Conservation (phyloP, 352 stramenopile genomes). For the Globisporangium apiculatum region DNA sequence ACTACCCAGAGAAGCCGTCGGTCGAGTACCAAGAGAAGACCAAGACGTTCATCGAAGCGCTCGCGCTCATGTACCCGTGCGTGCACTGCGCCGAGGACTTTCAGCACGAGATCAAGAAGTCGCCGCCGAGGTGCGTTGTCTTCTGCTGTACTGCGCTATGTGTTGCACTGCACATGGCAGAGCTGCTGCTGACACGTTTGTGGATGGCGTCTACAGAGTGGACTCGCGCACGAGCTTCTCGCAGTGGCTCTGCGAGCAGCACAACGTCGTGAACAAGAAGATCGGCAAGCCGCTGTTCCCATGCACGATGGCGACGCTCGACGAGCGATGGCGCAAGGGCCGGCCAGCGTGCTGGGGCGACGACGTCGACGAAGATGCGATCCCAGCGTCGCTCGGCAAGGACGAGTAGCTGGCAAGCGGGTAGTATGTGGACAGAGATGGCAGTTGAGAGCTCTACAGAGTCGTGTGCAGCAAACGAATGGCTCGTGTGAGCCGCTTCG, state of each 20-base stretch:
- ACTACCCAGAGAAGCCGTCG: conserved; percentile 95
- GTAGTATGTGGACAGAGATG: background rate
- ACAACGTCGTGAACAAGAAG: conserved; percentile 98
- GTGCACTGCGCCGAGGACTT: conserved; percentile 95
- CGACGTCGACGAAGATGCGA: conserved; percentile 26
- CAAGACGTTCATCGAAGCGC: conserved; percentile 84
- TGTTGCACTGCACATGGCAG: background rate
- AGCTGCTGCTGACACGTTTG: background rate
- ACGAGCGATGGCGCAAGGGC: conserved; percentile 94
- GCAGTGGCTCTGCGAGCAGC: conserved; percentile 95
- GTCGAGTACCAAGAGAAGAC: conserved; percentile 87
- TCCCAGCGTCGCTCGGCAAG: conserved; percentile 20
- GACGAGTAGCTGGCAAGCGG: conserved; percentile 4
- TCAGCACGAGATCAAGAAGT: conserved; percentile 89
- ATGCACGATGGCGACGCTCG: conserved; percentile 90
- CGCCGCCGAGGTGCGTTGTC: conserved; percentile 75
- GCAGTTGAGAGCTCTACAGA: too few species aligned
- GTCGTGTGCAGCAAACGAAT: too few species aligned
- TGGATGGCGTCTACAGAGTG: conserved; percentile 34
- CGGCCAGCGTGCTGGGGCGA: conserved; percentile 79
- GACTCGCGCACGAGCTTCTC: conserved; percentile 91
- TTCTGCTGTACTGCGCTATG: background rate
- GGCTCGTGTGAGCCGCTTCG: too few species aligned
- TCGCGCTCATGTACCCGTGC: conserved; percentile 92
- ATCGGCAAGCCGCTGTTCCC: conserved; percentile 92